phyloP scores from a whole-genome alignment of 2,329 filamentous ascomycete species.

The Botrytis paeoniae region DNA sequence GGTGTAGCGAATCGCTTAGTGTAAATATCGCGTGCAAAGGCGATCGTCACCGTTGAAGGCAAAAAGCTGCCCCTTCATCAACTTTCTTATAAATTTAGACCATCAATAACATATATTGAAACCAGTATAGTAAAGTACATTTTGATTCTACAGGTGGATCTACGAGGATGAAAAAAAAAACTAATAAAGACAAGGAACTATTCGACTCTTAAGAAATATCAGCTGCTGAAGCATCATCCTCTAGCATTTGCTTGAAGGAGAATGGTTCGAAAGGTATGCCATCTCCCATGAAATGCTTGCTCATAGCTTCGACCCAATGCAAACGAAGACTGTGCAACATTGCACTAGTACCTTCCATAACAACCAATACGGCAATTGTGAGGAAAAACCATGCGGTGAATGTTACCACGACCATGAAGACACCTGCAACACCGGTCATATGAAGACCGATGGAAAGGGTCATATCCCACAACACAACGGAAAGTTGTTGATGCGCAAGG shows the following conservation, averaged over 20 bases:
- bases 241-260: slow-evolving; percentile 78
- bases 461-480: slow-evolving; percentile 94
- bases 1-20: background rate
- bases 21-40: background rate
- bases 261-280: slow-evolving; percentile 86
- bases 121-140: slow-evolving; percentile 20
- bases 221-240: slow-evolving; percentile 69
- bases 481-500: slow-evolving; percentile 95
- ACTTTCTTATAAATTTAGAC: background rate
- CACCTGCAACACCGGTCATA: slow-evolving; percentile 63
- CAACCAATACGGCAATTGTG: slow-evolving; percentile 74
- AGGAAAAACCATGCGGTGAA: slow-evolving; percentile 92
- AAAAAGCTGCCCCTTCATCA: background rate
- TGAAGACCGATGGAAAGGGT: slow-evolving; percentile 76
- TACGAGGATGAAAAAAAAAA: slow-evolving; percentile 24
- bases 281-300: slow-evolving; percentile 92
- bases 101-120: background rate
- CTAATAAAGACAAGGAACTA: slow-evolving; percentile 18
- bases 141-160: slow-evolving; percentile 33
- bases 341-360: slow-evolving; percentile 94
- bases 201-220: slow-evolving; percentile 42
- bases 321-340: slow-evolving; percentile 91
- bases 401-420: slow-evolving; percentile 75
- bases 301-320: slow-evolving; percentile 97
- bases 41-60: background rate